Evolutionary conservation across 2,329 filamentous ascomycete genomes (phyloP), one percentile per base, ranked within the genome.

Genomic region (Aspergillus terreus): DNA sequence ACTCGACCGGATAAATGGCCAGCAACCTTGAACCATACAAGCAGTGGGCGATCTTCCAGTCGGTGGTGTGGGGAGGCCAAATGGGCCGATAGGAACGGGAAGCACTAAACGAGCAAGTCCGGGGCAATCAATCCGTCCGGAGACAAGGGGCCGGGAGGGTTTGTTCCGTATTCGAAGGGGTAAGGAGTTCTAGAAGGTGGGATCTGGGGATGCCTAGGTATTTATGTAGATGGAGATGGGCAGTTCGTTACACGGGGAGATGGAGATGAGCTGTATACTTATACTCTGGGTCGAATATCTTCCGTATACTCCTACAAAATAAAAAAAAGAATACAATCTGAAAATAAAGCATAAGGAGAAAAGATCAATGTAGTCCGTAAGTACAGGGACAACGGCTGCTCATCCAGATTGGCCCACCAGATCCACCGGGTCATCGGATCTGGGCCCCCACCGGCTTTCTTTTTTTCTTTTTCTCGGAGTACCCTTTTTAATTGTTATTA

Each of bases 61-160:
- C 17, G 19, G 19, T 19, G 19, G 19, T 19, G 40, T 17, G 15
- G 40, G 40, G 15, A 6, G 19, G 4, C 6, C 40, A 42, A 38
- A n/a, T n/a, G 35, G 15, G 5, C 17, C 17, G 19, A 42, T 42
- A 19, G 25, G 46, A 49, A 46, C 14, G 41, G 58, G 55, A 50
- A 52, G 25, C 47, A 54, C 57, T 45, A 55, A 60, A 60, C 49
- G 47, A 57, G 57, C 52, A 60, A 56, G 53, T 55, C 60, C 54
- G 57, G 50, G 54, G 57, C 6, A 10, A 47, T 52, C 50, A 52
- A 44, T 32, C 25, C 35, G 38, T 43, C 32, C 42, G 44, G 32
- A 33, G 40, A 21, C 35, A 50, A 27, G 44, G 44, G 19, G 21
- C 46, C 27, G 44, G 35, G 17, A 50, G 6, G 25, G 32, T 38